Evolutionary conservation across 306 rosid genomes (phyloP), one percentile per base, ranked within the genome.

Genomic region (Coriaria nepalensis): DNA sequence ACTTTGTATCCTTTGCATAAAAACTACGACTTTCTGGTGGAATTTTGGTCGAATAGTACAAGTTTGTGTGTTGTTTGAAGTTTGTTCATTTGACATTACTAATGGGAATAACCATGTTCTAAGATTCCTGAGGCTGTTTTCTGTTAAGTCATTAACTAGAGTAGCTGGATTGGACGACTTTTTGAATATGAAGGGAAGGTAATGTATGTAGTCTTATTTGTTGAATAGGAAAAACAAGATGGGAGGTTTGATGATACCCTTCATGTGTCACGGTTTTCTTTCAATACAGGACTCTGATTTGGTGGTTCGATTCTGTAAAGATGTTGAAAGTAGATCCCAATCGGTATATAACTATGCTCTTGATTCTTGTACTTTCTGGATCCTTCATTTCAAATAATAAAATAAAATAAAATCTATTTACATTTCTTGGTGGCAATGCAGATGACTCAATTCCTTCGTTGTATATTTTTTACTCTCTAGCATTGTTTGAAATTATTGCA

Each of bases 241-340:
- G 29, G 33, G 38, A 42, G 40, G 4, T 37, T 33, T 37, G 38
- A 11, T 34, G 41, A 20, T 60, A 8, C 43, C 49, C 41, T 45
- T 49, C 13, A 7, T 48, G 10, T 48, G 48, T 15, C 57, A 6
- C 35, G 36, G 37, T 55, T 68, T 68, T 73, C 8, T 13, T 35
- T 64, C 39, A 55, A 32, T 68, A 59, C 88, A 81, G 93, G 78
- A 56, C 43, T n/a, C 90, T 45, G 98, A 90, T 52, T 63, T 85
- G 79, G 85, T 47, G 40, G 62, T 90, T 57, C 86, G 81, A 14
- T 90, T 90, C 50, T 85, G 98, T 67, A 90, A 85, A 65, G 98
- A 90, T 33, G 98, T 90, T 59, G 94, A 90, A 73, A 77, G 54
- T 61, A 68, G 98, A 81, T 77, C 95, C 4, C 95, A 79, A 68